A percentile compares a stretch with the other conserved stretches of the same genome.
phyloP scores from a whole-genome alignment of 2,329 filamentous ascomycete species.

The Aspergillus pseudoglaucus region DNA sequence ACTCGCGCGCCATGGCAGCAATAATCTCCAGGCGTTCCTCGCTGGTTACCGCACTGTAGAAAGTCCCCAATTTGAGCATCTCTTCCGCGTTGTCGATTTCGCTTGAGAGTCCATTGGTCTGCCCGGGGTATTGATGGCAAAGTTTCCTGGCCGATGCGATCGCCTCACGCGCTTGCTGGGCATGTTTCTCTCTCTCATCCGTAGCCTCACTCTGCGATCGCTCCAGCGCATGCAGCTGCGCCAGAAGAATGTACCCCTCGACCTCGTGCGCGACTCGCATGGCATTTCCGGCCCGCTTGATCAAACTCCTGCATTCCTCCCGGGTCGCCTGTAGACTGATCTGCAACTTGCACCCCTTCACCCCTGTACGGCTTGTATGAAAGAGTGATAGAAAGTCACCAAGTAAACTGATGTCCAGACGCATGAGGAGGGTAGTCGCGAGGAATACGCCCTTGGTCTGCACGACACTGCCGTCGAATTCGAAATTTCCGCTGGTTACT shows the following conservation, averaged over 20 bases:
- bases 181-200: not conserved
- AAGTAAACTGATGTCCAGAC: constrained; percentile 45
- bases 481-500: constrained; percentile 14
- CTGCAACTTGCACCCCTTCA: not conserved
- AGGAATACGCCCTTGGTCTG: constrained; percentile 37
- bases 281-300: constrained; percentile 30
- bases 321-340: constrained; percentile 30
- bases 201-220: constrained; percentile 7
- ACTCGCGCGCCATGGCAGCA: constrained; percentile 47
- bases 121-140: constrained; percentile 17
- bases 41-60: constrained; percentile 45
- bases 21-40: constrained; percentile 49
- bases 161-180: constrained; percentile 5
- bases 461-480: constrained; percentile 24
- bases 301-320: constrained; percentile 36
- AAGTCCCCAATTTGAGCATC: constrained; percentile 43
- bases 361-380: constrained; percentile 4
- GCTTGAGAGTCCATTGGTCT: constrained; percentile 30
- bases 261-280: constrained; percentile 38
- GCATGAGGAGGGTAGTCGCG: constrained; percentile 41
- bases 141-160: constrained; percentile 20
- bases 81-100: constrained; percentile 44
- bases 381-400: constrained; percentile 34
- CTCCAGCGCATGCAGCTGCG: constrained; percentile 44
- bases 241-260: constrained; percentile 48